phyloP scores from a whole-genome alignment of 495 filamentous ascomycete genomes.

The Podospora comata region DNA sequence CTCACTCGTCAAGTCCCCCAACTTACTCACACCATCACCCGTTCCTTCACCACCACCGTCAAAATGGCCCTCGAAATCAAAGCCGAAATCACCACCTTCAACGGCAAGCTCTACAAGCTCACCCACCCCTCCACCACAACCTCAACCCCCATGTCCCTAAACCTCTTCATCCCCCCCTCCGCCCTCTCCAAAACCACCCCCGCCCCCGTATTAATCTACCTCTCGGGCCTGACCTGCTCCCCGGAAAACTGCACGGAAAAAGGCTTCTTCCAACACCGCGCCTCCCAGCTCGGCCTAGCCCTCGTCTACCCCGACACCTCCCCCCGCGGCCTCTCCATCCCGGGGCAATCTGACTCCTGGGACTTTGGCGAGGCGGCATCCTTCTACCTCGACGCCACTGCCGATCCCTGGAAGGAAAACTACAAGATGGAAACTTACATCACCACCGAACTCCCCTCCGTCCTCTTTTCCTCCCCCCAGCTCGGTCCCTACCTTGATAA shows the following conservation, averaged over 20 bases:
- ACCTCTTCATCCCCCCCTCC: conserved; percentile 67
- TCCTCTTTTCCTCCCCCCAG: conserved; percentile 56
- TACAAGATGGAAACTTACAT: conserved; percentile 97
- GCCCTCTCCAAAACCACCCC: conserved; percentile 48
- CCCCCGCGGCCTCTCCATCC: conserved; percentile 73
- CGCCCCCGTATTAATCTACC: conserved; percentile 86
- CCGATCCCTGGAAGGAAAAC: conserved; percentile 62
- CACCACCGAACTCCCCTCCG: conserved; percentile 71
- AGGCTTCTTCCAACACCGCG: conserved; percentile 86
- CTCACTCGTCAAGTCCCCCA: not conserved
- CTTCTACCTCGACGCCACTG: conserved; percentile 92
- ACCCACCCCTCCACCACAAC: conserved; percentile 73
- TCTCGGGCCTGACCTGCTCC: conserved; percentile 92
- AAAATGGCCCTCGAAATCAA: conserved; percentile 80
- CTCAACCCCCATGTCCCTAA: conserved; percentile 65
- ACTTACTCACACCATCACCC: not conserved
- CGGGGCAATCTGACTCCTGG: conserved; percentile 77
- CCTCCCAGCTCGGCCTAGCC: conserved; percentile 74
- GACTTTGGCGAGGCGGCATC: conserved; percentile 90
- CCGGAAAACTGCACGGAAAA: conserved; percentile 96
- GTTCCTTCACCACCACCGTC: not conserved
- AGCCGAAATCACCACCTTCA: conserved; percentile 86
- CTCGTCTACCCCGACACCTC: conserved; percentile 93
- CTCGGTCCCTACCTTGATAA: conserved; percentile 64
- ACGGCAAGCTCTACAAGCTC: conserved; percentile 92